Evolutionary conservation across 192 early-diverging fungal species (phyloP), one percentile per base, ranked within the genome.

Genomic region (Backusella morwellensis): DNA sequence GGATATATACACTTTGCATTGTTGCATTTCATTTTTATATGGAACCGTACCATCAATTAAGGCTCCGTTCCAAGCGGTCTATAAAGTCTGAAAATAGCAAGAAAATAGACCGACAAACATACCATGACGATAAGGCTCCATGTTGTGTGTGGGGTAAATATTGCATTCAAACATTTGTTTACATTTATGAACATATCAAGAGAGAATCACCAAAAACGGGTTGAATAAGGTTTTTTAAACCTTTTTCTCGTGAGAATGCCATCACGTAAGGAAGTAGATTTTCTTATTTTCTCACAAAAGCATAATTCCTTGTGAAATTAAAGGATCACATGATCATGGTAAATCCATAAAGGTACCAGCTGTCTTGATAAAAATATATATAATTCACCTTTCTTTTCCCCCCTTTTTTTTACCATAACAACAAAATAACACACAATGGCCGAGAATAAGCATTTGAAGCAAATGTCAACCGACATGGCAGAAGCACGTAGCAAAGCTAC

Each of bases 401-500:
- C 3, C 1, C 12, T n/a, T 12, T 52, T 52, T 52, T 54, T 54
- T 32, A 32, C 32, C 21, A 44, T 44, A 44, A 14, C 12, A 44
- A 50, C 47, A 50, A 17, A 17, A 50, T 19, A 50, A 50, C 47
- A 63, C 23, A 63, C 9, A 63, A 72, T 72, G 70, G 15, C 40
- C 5, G 29, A 44, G 11, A 72, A 50, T 21, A 74, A 63, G n/a
- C 29, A 26, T 15, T 47, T 77, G n/a, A 35, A 68, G 2, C 82
- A 83, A 71, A 79, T 76, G 76, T 35, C 59, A 21, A 79, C 50
- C 34, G 86, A 88, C 44, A 59, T 95, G 67, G 84, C 85, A 36
- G 78, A 86, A 35, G 95, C 95, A 82, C 89, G 96, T 78, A 81
- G 82, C 36, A 85, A 87, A 40, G 87, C 91, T 9, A 84, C 88